Conservation (phyloP, 192 early-diverging fungal genomes). For the Dispira parvispora region DNA sequence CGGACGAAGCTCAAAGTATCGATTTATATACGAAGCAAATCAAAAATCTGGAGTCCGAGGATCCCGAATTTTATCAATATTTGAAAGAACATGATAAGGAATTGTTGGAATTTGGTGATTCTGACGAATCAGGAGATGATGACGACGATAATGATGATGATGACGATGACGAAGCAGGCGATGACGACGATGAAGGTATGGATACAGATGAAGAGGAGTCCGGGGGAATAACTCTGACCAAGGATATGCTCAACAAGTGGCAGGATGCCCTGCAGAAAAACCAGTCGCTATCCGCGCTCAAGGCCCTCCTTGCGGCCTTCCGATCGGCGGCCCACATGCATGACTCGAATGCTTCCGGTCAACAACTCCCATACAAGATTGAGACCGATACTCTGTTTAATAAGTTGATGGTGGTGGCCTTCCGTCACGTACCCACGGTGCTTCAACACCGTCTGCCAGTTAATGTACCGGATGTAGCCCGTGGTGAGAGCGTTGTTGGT, state of each 20-base stretch:
- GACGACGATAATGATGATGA: slow-evolving; percentile 27
- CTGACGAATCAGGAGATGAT: slow-evolving; percentile 23
- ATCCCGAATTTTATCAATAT: slow-evolving; percentile 87
- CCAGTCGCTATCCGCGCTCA: slow-evolving; percentile 48
- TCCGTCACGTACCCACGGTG: slow-evolving; percentile 48
- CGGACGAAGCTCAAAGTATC: slow-evolving; percentile 32
- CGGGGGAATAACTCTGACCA: slow-evolving; percentile 34
- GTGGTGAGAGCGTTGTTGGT: neutral
- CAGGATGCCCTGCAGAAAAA: slow-evolving; percentile 33
- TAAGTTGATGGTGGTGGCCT: slow-evolving; percentile 52
- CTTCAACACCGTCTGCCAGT: slow-evolving; percentile 41
- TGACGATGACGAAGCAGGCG: slow-evolving; percentile 17
- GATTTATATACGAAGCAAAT: slow-evolving; percentile 62
- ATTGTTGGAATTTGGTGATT: slow-evolving; percentile 62
- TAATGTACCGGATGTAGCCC: neutral
- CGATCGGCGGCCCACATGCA: slow-evolving; percentile 62
- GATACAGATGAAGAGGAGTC: slow-evolving; percentile 25
- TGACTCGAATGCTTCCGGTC: slow-evolving; percentile 36
- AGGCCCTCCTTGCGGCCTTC: slow-evolving; percentile 68
- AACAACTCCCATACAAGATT: slow-evolving; percentile 48
- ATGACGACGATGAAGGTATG: slow-evolving; percentile 26
- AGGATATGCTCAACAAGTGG: slow-evolving; percentile 61
- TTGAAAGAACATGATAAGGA: slow-evolving; percentile 71
- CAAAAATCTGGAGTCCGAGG: slow-evolving; percentile 64
- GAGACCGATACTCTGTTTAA: slow-evolving; percentile 56